These are phyloP conservation scores for Gloeopeniophorella convolvens DNA, from an alignment of 768 basidiomycete species.

Conservation along the genomic window DNA sequence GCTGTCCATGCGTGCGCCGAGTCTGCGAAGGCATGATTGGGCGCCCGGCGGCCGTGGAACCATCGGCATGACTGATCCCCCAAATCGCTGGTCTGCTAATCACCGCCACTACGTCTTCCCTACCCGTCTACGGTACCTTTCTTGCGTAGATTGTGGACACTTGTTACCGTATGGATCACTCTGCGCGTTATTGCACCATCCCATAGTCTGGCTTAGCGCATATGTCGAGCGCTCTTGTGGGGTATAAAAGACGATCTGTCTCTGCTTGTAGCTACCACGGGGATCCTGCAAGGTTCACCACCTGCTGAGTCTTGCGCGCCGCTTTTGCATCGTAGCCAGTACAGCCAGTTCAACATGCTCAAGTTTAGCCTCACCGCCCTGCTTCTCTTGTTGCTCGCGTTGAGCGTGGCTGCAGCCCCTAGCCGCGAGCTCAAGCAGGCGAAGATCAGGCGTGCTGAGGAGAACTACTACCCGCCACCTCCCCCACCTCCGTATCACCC, in stretches of 20 bases:
- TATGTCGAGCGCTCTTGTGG: too few relatives aligned
- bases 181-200: too few relatives aligned
- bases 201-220: too few relatives aligned
- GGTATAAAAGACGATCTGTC: too few relatives aligned
- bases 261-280: too few relatives aligned
- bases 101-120: neutral
- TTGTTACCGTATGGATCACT: too few relatives aligned
- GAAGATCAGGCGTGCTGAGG: constrained; percentile 23
- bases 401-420: constrained; percentile 3
- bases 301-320: neutral
- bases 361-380: constrained; percentile 1
- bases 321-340: neutral
- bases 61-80: neutral
- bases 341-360: neutral
- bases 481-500: constrained; percentile 13
- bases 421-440: constrained; percentile 26
- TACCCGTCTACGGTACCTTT: neutral
- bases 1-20: too few relatives aligned
- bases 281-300: neutral
- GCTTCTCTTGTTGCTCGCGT: constrained; percentile 4
- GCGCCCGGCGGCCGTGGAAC: neutral
- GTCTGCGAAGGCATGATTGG: too few relatives aligned
- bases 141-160: neutral
- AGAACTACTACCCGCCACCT: neutral
- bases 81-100: constrained; percentile 1